Percentiles rank a stretch among this genome's conserved stretches.
phyloP scores from a whole-genome alignment of 352 stramenopile genomes.

The Globisporangium perplexum region DNA sequence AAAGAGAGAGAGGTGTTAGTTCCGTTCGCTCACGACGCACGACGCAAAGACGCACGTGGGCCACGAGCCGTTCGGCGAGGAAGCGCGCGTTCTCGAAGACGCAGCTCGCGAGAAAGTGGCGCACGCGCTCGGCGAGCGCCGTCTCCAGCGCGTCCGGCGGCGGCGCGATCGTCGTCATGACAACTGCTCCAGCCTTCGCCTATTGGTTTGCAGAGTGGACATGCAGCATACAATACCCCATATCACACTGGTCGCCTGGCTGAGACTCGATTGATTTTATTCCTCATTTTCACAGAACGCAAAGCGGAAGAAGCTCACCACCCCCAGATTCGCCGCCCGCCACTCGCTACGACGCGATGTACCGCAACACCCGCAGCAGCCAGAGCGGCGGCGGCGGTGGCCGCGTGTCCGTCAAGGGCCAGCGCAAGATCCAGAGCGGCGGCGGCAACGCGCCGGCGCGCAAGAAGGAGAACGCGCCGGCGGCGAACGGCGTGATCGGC shows the following conservation, averaged over 20 bases:
- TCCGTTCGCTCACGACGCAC: too few relatives aligned
- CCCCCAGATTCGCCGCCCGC: too few relatives aligned
- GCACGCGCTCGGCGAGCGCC: constrained; percentile 39
- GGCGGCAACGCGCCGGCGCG: constrained; percentile 4
- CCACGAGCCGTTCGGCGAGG: constrained; percentile 75
- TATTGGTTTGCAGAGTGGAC: too few relatives aligned
- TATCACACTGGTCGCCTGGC: too few relatives aligned
- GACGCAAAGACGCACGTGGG: constrained; percentile 40
- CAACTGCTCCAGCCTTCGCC: too few relatives aligned
- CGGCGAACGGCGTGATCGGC: constrained; percentile 36
- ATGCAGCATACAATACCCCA: too few relatives aligned
- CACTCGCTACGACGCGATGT: constrained; percentile 5
- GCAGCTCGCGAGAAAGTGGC: constrained; percentile 43
- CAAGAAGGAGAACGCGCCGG: constrained; percentile 17
- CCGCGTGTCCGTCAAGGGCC: constrained; percentile 46
- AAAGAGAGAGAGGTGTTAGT: too few relatives aligned
- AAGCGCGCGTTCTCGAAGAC: constrained; percentile 72
- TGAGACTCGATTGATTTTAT: background rate
- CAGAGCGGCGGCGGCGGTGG: constrained; percentile 20
- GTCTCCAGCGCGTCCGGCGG: constrained; percentile 30
- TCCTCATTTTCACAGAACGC: background rate
- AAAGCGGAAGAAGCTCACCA: too few relatives aligned
- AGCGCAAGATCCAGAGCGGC: constrained; percentile 59
- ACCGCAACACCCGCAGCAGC: constrained; percentile 9
- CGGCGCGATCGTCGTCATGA: background rate